Base-by-base conservation (phyloP, 208 protist genomes). In the Endotrypanum monterogeii region DNA sequence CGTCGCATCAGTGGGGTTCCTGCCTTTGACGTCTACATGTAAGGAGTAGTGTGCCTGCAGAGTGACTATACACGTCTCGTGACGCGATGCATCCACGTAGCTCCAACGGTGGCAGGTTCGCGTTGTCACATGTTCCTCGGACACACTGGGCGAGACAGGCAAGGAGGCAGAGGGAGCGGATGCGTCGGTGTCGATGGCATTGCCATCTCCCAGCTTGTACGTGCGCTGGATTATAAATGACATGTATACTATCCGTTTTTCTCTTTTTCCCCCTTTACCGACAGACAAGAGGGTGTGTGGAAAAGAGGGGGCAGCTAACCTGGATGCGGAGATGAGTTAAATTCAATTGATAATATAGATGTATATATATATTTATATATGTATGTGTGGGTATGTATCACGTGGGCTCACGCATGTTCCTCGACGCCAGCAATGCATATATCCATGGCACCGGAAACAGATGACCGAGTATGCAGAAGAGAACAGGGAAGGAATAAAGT, bases 21-120 rank as follows among this genome's bases (percentile, higher is more conserved):
- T 61, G 44, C 30, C 20, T 23, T 20, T 67, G 4, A 76, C 71
- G 23, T 71, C 67, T 4, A 78, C 70, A 30, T 78, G 76, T 37
- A 85, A 50, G 23, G 67, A 73, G 54, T 76, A 60, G 30, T 79
- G 75, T 3, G 58, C 76, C 46, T 75, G 51, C 60, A 85, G 70
- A 35, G 50, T 62, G 56, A 85, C 72, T 6, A 85, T 39, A 23
- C 71, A 78, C 14, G 73, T 79, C 57, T 82, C 81, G 61, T 69
- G 58, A 5, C 28, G 28, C 30, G 30, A 52, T 1, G 52, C 28
- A 56, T 83, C 76, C 41, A 57, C 61, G 73, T 70, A 74, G 44
- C 66, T 82, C 76, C 77, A 82, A 50, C 55, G 63, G 51, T 79
- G 77, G 56, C 79, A 76, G 28, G 44, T 48, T 18, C 71, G 65